phyloP scores from a whole-genome alignment of 1,139 yeast genomes.

The Scheffersomyces insectosa region DNA sequence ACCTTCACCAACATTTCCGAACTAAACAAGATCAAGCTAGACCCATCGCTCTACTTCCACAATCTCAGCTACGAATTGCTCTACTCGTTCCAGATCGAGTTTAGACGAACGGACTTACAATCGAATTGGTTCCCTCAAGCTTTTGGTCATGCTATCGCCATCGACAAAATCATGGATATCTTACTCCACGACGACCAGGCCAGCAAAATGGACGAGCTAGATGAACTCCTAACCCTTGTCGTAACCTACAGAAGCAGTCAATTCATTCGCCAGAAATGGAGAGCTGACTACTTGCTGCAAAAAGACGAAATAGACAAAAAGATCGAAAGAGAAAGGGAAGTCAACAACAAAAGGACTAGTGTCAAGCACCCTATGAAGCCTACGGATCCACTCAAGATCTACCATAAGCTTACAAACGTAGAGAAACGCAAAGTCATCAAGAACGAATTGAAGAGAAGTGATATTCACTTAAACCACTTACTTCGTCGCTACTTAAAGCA shows the following conservation, averaged over 20 bases:
- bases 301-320: conserved; percentile 6
- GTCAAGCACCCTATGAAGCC: conserved; percentile 2
- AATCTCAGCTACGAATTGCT: conserved; percentile 18
- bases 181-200: too few relatives aligned
- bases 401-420: conserved; percentile 2
- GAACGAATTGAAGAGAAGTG: conserved; percentile 9
- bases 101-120: conserved; percentile 6
- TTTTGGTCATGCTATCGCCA: too few relatives aligned
- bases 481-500: conserved; percentile 30
- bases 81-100: conserved; percentile 18
- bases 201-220: too few relatives aligned
- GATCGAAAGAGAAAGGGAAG: background rate
- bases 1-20: background rate
- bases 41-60: conserved; percentile 10
- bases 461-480: conserved; percentile 16
- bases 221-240: background rate
- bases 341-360: background rate
- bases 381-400: conserved; percentile 3
- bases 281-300: conserved; percentile 14
- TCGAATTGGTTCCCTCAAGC: too few relatives aligned
- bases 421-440: conserved; percentile 10
- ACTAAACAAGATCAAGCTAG: conserved; percentile 7
- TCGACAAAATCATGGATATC: too few relatives aligned
- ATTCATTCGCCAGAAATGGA: conserved; percentile 18
- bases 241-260: conserved; percentile 14